These are phyloP conservation scores for Aspergillus sp. DNA, from an alignment of 2,329 filamentous ascomycete genomes.

Conservation along the genomic window DNA sequence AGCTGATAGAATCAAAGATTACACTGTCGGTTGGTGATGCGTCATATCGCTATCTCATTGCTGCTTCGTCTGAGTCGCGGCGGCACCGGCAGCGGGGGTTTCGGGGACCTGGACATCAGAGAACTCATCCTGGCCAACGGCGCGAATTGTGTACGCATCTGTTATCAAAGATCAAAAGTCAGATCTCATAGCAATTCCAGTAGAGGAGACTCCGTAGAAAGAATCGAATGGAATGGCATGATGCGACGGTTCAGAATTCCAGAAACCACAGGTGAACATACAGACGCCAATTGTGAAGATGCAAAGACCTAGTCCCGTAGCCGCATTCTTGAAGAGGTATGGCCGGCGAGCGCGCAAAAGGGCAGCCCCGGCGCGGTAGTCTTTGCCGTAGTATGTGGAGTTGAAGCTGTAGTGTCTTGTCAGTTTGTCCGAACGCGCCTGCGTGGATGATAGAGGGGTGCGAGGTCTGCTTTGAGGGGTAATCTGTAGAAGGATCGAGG, in stretches of 20 bases:
- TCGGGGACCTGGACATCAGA: conserved; percentile 91
- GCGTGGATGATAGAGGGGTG: neutral
- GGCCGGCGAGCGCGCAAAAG: conserved; percentile 90
- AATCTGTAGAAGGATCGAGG: neutral
- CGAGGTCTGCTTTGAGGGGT: neutral
- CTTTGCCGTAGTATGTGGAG: conserved; percentile 89
- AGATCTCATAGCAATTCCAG: neutral
- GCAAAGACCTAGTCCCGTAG: conserved; percentile 77
- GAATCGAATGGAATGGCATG: neutral
- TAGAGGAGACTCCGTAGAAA: neutral
- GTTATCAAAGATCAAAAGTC: neutral
- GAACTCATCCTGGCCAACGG: conserved; percentile 95
- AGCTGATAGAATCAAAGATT: conserved; percentile 4
- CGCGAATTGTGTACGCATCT: conserved; percentile 76
- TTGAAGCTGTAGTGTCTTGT: conserved; percentile 56
- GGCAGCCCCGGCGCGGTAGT: conserved; percentile 82
- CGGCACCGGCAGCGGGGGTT: conserved; percentile 53
- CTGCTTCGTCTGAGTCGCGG: conserved; percentile 28
- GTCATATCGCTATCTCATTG: neutral
- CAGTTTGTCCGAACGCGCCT: conserved; percentile 8
- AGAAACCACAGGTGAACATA: conserved; percentile 57
- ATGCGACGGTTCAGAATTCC: neutral
- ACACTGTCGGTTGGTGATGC: neutral
- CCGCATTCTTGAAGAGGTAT: conserved; percentile 85
- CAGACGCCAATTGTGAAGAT: conserved; percentile 83